Evolutionary conservation across 164 flowering plant genomes (phyloP).

Genomic region (Magnolia officinalis): DNA sequence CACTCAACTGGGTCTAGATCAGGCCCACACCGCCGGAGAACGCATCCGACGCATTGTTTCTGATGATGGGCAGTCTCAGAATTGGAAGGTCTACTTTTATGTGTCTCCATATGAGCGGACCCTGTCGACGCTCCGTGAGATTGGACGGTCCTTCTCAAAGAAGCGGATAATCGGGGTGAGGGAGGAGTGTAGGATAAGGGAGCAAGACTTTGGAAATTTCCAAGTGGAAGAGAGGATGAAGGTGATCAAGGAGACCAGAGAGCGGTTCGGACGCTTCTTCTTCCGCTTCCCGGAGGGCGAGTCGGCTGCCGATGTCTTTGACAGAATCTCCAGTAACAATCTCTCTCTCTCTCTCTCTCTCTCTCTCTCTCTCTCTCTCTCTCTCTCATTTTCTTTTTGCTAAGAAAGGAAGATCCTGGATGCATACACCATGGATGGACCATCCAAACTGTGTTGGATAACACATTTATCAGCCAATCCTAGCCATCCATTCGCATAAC

Average conservation of each 20-base stretch:
- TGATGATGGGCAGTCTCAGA: slow-evolving; percentile 9
- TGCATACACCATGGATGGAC: no score
- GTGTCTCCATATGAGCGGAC: slow-evolving; percentile 89
- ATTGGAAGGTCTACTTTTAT: slow-evolving; percentile 78
- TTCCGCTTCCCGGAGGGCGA: slow-evolving; percentile 98
- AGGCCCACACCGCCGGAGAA: slow-evolving; percentile 59
- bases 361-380: not conserved
- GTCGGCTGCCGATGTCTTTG: slow-evolving; percentile 92
- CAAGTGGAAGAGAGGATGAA: slow-evolving; percentile 86
- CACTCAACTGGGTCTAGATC: slow-evolving; percentile 50
- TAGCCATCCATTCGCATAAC: no score
- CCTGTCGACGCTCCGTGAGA: slow-evolving; percentile 71
- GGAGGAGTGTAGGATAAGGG: slow-evolving; percentile 89
- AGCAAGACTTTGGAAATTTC: slow-evolving; percentile 96
- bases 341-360: not conserved
- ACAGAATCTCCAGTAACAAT: slow-evolving; percentile 80
- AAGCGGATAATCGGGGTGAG: slow-evolving; percentile 71
- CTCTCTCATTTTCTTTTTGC: no score
- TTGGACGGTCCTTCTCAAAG: slow-evolving; percentile 62
- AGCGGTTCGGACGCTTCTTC: slow-evolving; percentile 82
- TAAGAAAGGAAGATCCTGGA: no score
- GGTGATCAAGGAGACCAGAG: slow-evolving; percentile 60
- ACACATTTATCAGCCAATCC: no score
- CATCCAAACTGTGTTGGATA: no score
- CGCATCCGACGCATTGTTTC: slow-evolving; percentile 37